Percentiles rank a stretch among this genome's conserved stretches.
phyloP scores from a whole-genome alignment of 352 stramenopile genomes.

The Phytophthora parvispora region DNA sequence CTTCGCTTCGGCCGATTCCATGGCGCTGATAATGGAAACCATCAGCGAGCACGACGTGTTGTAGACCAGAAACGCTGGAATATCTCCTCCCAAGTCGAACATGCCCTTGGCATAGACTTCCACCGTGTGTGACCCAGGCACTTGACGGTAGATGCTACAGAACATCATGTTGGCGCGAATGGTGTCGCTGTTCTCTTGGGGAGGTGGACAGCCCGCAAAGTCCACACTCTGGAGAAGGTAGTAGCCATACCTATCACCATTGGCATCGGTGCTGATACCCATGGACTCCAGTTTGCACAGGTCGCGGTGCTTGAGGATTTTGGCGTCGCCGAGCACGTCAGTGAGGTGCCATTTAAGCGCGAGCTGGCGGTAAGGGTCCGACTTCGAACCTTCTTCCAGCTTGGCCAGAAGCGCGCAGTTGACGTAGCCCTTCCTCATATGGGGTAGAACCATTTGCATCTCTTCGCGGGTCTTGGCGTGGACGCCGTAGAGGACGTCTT shows the following conservation, averaged over 20 bases:
- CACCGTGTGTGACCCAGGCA: slow-evolving; percentile 34
- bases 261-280: slow-evolving; percentile 41
- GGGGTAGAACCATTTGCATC: slow-evolving; percentile 51
- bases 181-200: slow-evolving; percentile 42
- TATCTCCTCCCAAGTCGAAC: slow-evolving; percentile 56
- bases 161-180: slow-evolving; percentile 61
- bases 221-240: slow-evolving; percentile 67
- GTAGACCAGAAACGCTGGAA: slow-evolving; percentile 52
- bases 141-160: slow-evolving; percentile 69
- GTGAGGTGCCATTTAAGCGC: slow-evolving; percentile 61
- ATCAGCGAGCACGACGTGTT: slow-evolving; percentile 53
- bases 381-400: slow-evolving; percentile 45
- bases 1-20: slow-evolving; percentile 54
- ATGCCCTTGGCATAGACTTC: slow-evolving; percentile 65
- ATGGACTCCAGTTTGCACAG: slow-evolving; percentile 62
- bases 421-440: slow-evolving; percentile 46
- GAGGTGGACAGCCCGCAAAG: slow-evolving; percentile 41
- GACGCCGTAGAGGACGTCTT: slow-evolving; percentile 62
- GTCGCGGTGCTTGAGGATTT: slow-evolving; percentile 57
- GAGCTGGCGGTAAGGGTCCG: slow-evolving; percentile 60
- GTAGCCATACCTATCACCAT: slow-evolving; percentile 53
- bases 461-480: slow-evolving; percentile 61
- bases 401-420: slow-evolving; percentile 58
- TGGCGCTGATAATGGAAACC: slow-evolving; percentile 37
- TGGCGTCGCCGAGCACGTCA: slow-evolving; percentile 33